Evolutionary conservation across 2,329 filamentous ascomycete genomes (phyloP), one percentile per base, ranked within the genome.

Genomic region (Nemania sp.): DNA sequence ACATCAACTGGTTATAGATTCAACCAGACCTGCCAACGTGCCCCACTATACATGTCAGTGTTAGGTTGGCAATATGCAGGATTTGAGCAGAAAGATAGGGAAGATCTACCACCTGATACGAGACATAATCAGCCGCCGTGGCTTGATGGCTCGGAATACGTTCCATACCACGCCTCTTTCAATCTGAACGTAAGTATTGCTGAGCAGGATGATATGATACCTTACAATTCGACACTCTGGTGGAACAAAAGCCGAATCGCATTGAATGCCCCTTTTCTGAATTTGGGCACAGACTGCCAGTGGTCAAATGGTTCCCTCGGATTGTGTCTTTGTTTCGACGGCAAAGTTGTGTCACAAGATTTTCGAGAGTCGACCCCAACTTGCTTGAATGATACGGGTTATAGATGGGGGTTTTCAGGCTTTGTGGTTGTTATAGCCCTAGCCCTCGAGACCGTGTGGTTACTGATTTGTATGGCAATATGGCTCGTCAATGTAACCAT

Each of bases 141-240:
- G 15, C 14, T 22, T 6, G 17, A n/a, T 5, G 34, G 15, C 34
- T 22, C 34, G 5, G 5, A 39, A 2, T 39, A 39, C 14, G 19
- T 20, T 9, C 34, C 34, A 39, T 39, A 22, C 17, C 12, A 39
- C 12, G 9, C 19, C 12, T 12, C 19, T 9, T 39, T 39, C 9
- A 8, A 12, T 22, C 7, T 39, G 5, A n/a, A 39, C 34, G 4
- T 19, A 9, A 12, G 12, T 19, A 11, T 39, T 3, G 22, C 6
- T 15, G 19, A 6, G 6, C n/a, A 4, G 12, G 7, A 39, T 9
- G 2, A 12, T 6, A 20, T 24, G n/a, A 7, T 45, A 2, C 42
- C 42, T 5, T 45, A 45, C 20, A 45, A 45, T 15, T 45, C 30
- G 19, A 34, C 42, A 24, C 3, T 45, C 3, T 45, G 42, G 42